These are phyloP conservation scores for Phalaenopsis hybrid DNA, from an alignment of 116 monocot species.

Conservation along the genomic window DNA sequence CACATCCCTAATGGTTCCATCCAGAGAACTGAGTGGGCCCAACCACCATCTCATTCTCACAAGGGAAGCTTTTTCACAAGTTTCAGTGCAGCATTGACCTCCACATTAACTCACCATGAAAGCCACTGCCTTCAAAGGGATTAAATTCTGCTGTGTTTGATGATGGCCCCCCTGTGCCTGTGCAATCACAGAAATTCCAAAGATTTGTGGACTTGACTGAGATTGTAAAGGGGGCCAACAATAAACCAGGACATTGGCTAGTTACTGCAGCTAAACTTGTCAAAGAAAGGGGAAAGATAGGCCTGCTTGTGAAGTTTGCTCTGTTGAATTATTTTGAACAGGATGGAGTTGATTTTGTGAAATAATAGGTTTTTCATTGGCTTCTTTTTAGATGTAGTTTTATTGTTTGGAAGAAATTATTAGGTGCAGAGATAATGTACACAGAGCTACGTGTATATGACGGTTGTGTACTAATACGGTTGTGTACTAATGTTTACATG, in stretches of 20 bases:
- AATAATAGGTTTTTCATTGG: too few species aligned
- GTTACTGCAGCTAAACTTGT: conserved; percentile 75
- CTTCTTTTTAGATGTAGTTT: too few species aligned
- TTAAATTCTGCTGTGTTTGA: conserved; percentile 42
- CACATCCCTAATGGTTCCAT: conserved; percentile 67
- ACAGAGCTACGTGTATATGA: too few species aligned
- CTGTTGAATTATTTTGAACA: conserved; percentile 45
- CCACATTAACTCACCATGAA: conserved; percentile 35
- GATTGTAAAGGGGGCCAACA: conserved; percentile 63
- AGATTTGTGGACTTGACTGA: conserved; percentile 76
- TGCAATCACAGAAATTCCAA: conserved; percentile 57
- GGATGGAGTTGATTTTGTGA: not conserved
- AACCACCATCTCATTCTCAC: conserved; percentile 38
- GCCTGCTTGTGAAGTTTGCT: conserved; percentile 72
- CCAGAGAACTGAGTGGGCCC: conserved; percentile 45
- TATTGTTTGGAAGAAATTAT: too few species aligned
- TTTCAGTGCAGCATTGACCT: conserved; percentile 64
- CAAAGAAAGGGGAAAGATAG: conserved; percentile 77
- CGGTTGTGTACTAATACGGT: too few species aligned
- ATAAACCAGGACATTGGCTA: conserved; percentile 84
- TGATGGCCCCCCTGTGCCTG: conserved; percentile 76
- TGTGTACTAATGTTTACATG: too few species aligned
- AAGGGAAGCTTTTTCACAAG: conserved; percentile 71
- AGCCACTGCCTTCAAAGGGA: conserved; percentile 14
- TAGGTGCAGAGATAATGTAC: too few species aligned